Base-by-base conservation (phyloP, 208 protist genomes). In the Trypanosoma cruzi region DNA sequence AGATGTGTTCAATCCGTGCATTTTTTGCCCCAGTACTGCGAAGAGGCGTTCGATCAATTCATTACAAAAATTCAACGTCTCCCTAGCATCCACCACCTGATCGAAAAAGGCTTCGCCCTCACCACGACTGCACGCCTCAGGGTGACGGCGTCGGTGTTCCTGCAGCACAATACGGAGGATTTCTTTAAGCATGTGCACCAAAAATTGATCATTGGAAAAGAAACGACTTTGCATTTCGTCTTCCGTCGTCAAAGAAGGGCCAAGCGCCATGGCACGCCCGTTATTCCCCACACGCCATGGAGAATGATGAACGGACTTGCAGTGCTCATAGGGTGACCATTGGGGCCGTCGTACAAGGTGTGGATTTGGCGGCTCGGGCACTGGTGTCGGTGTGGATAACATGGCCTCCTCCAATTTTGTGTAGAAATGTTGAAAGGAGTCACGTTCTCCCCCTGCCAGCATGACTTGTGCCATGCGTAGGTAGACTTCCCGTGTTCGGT, bases 321-420 rank as follows among this genome's bases (percentile, higher is more conserved):
- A 77, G 56, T 94, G 86, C 67, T 95, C 83, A 70, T 92, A 82
- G 18, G 92, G 89, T 26, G 83, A 58, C 89, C 89, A 97, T 20
- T 80, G 76, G 0, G 88, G 86, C 11, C 81, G 79, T 11, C 77
- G 79, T 50, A 90, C 79, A 16, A 96, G 72, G 58, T 97, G 86
- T 56, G 93, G 89, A 75, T 96, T 94, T 42, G 93, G 88, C 67
- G 93, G 93, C 81, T 97, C 89, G 14, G 90, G 90, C 61, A 97
- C 88, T 29, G 93, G 93, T 53, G 93, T 96, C 62, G 93, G 93
- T 46, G 87, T 95, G 31, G 61, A 84, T 54, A 92, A 62, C 85
- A 97, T 92, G 50, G 89, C 90, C 64, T 81, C 67, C 69, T 93
- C 85, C 4, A 97, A 79, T 61, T 75, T 75, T 53, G 65, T 64